These are phyloP conservation scores for Pseudophaeomoniella oleicola DNA, from an alignment of 2,329 filamentous ascomycete genomes.

Conservation along the genomic window DNA sequence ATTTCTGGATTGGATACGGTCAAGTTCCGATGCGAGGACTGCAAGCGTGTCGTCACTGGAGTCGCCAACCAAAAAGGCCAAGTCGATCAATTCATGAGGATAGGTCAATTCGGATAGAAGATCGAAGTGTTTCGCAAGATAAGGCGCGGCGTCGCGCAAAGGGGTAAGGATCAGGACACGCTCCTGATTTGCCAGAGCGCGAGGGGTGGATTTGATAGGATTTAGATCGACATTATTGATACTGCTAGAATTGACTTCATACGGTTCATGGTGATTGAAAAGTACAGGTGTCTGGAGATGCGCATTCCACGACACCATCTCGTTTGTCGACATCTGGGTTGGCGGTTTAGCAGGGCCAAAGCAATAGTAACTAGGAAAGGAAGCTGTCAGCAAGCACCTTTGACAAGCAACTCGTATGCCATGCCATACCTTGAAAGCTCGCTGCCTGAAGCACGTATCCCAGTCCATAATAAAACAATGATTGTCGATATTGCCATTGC, in stretches of 20 bases:
- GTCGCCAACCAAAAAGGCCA: constrained; percentile 89
- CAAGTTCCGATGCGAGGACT: constrained; percentile 69
- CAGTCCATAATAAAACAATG: constrained; percentile 74
- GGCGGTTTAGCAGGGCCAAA: constrained; percentile 92
- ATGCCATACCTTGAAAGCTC: constrained; percentile 72
- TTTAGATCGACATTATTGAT: constrained; percentile 79
- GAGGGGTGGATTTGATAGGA: constrained; percentile 61
- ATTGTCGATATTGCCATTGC: constrained; percentile 55
- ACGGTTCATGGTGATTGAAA: constrained; percentile 85
- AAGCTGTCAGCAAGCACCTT: constrained; percentile 4
- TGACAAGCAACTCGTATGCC: neutral
- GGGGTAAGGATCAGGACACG: constrained; percentile 84
- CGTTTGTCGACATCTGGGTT: constrained; percentile 86
- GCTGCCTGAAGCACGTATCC: constrained; percentile 62
- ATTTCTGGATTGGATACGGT: constrained; percentile 64
- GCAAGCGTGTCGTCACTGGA: constrained; percentile 82
- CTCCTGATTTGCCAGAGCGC: constrained; percentile 69
- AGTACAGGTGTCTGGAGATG: constrained; percentile 86
- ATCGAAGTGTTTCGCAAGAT: constrained; percentile 84
- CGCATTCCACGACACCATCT: constrained; percentile 76
- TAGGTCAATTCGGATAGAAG: constrained; percentile 81
- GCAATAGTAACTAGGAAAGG: constrained; percentile 68
- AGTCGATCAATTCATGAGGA: constrained; percentile 85
- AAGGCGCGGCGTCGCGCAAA: constrained; percentile 71
- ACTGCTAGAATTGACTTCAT: constrained; percentile 66